Conservation (phyloP, 2,329 filamentous ascomycete genomes). For the Diaporthe sp. region DNA sequence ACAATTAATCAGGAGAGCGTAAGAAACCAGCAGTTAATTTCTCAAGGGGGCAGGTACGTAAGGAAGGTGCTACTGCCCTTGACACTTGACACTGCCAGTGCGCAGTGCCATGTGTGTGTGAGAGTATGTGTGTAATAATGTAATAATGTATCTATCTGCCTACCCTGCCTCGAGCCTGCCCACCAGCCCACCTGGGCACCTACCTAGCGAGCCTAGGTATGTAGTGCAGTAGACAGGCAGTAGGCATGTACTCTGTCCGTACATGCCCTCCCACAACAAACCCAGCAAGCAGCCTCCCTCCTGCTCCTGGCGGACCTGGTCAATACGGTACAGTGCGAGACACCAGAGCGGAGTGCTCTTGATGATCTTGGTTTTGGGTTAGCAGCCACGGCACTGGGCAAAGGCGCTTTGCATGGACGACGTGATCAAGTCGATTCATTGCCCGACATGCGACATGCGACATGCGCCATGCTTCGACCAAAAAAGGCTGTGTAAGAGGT, state of each 20-base stretch:
- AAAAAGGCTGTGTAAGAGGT: slow-evolving; percentile 30
- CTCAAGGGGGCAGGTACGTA: slow-evolving; percentile 2
- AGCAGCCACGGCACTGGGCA: slow-evolving; percentile 27
- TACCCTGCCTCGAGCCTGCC: no score
- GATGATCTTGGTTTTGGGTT: slow-evolving; percentile 31
- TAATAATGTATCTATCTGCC: not conserved
- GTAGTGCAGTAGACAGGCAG: no score
- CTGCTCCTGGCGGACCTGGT: not conserved
- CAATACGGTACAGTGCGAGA: slow-evolving; percentile 11
- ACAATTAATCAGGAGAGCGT: slow-evolving; percentile 2
- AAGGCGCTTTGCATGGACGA: slow-evolving; percentile 19
- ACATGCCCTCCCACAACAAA: no score
- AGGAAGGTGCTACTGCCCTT: slow-evolving; percentile 2
- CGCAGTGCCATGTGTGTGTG: not conserved
- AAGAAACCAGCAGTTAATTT: slow-evolving; percentile 12
- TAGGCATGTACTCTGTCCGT: not conserved
- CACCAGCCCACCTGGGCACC: no score
- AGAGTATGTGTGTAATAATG: no score
- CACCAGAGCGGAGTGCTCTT: slow-evolving; percentile 8
- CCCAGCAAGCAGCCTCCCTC: no score
- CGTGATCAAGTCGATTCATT: slow-evolving; percentile 30
- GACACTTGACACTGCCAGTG: not conserved
- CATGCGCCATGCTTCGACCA: slow-evolving; percentile 28
- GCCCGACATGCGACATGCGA: slow-evolving; percentile 29
- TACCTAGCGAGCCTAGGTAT: no score